Evolutionary conservation across 2,329 filamentous ascomycete species (phyloP), one percentile per base, ranked within the genome.

Genomic region (Ilyonectria sp.): DNA sequence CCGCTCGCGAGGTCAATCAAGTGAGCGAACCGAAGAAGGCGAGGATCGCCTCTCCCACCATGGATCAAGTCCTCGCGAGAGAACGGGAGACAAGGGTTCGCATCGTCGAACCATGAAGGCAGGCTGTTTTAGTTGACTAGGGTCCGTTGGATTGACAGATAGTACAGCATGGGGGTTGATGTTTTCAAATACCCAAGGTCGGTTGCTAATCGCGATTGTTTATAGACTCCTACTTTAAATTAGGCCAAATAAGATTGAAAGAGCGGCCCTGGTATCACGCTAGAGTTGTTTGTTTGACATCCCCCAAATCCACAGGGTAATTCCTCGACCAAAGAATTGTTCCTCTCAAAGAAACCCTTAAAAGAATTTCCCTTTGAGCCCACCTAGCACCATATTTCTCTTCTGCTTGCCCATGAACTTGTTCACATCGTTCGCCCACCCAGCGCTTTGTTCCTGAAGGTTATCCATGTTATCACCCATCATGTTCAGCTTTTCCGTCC

Each of bases 361-460:
- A 60, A 82, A 81, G 55, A 90, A 91, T 75, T 90, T 90, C 76
- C 88, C 85, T 77, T 89, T 91, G 19, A 91, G 81, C 67, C 87
- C 85, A 1, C 94, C 94, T 73, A 97, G 82, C 15, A 97, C 85
- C 71, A 96, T 85, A 70, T 93, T 95, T 78, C 91, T 89, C 87
- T 98, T 98, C 84, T 98, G 95, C 82, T 91, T 92, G 65, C 86
- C 88, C 5, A 97, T 91, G 79, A 89, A 98, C 79, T 97, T 98
- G 76, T 89, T 92, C 59, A 97, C 94, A 78, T 97, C 95, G 35
- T 94, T 90, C 15, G 94, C 92, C 91, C 94, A 98, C 19, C 91
- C 92, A 62, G 90, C 90, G 77, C 93, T 97, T 73, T 92, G 92
- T 75, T 94, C 88, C 76, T 95, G 92, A 67, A 98, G 82, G 69